Base-by-base conservation (phyloP, 306 rosid species). In the Cyclanthera cordifolia region DNA sequence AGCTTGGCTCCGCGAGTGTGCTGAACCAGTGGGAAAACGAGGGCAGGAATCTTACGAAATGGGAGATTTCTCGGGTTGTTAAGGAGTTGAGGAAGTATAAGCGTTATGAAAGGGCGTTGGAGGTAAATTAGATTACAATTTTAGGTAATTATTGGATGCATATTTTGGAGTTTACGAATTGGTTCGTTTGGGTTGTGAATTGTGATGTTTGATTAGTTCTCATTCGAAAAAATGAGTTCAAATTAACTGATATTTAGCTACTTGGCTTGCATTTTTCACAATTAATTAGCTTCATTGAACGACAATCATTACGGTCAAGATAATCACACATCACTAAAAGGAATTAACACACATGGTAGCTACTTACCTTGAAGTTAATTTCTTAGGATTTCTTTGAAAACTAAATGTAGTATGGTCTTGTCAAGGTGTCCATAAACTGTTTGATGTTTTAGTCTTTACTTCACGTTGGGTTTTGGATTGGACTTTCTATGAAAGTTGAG, bases 21-120 rank as follows among this genome's bases (percentile, higher is more conserved):
- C 64, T 94, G 78, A 83, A 83, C 50, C 83, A 81, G 78, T 94
- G 97, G 99, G 99, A 94, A 86, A 86, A 82, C 53, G 84, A 88
- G 81, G 91, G 95, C 0, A 88, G 64, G 68, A 57, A 11, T 48
- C 80, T 94, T 64, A 80, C 88, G 4, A 94, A 88, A 65, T 90
- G 95, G 97, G 95, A 88, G 59, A 90, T 94, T 74, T 83, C 76
- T 48, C 82, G 90, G 54, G 81, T 94, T 19, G 77, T 85, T 27
- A 94, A 82, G 71, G 99, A 94, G 81, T 76, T 94, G 80, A 79
- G 99, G 77, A 94, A 94, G 71, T 86, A 20, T 72, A 81, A 58
- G 61, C 83, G 76, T 12, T 81, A 54, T 32, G 63, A 68, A 0
- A 79, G 78, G 52, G 99, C 97, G 54, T 93, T 94, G 72, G 91